These are phyloP conservation scores for Mycena maculata DNA, from an alignment of 768 basidiomycete species.

Conservation along the genomic window DNA sequence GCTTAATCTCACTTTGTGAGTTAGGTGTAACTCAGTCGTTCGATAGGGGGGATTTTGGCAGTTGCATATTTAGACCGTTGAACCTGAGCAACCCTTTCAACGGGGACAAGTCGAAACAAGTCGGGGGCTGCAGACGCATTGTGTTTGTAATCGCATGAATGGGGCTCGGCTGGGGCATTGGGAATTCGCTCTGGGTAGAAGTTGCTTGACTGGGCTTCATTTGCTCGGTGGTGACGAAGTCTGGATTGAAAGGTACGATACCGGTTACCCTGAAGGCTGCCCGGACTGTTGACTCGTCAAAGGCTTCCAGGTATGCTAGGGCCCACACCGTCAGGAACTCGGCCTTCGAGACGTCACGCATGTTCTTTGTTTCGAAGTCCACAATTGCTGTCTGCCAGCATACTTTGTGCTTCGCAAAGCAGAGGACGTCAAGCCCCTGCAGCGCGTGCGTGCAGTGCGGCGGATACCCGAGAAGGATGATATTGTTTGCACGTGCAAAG, in stretches of 20 bases:
- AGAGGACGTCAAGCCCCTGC: conserved; percentile 58
- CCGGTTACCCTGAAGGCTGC: too few species aligned
- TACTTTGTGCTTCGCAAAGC: conserved; percentile 54
- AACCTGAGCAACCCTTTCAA: too few species aligned
- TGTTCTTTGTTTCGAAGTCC: conserved; percentile 29
- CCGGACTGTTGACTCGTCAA: conserved; percentile 35
- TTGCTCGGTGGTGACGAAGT: conserved; percentile 35
- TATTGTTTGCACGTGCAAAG: too few species aligned
- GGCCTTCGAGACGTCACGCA: conserved; percentile 34
- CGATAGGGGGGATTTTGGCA: too few species aligned
- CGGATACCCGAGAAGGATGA: too few species aligned
- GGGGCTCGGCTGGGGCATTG: conserved; percentile 29
- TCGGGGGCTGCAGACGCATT: conserved; percentile 10
- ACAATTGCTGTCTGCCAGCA: too few species aligned
- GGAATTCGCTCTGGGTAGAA: conserved; percentile 33
- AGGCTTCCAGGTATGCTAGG: conserved; percentile 31
- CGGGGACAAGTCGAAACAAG: conserved; percentile 14
- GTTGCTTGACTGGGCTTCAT: conserved; percentile 39
- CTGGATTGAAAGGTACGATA: conserved; percentile 38
- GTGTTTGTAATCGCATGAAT: conserved; percentile 7
- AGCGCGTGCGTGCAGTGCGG: conserved; percentile 51
- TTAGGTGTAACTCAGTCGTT: too few species aligned
- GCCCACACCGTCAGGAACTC: conserved; percentile 38
- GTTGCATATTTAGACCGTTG: too few species aligned
- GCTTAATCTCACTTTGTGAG: too few species aligned